These are phyloP conservation scores for Pseudopithomyces chartarum DNA, from an alignment of 2,329 filamentous ascomycete genomes.

Conservation along the genomic window DNA sequence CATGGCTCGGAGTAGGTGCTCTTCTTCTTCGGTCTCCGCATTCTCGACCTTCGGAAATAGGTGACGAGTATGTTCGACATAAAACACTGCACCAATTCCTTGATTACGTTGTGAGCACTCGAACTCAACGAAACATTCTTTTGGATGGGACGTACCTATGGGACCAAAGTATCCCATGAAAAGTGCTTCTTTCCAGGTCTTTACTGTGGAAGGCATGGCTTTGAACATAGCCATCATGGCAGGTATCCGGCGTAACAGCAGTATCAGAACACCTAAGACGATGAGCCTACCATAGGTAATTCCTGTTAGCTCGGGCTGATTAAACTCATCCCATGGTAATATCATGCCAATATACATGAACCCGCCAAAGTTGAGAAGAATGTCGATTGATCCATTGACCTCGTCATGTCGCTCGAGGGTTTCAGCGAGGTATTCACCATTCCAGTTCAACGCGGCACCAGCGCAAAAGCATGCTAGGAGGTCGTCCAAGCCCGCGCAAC, in stretches of 20 bases:
- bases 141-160: constrained; percentile 32
- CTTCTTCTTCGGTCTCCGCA: constrained; percentile 48
- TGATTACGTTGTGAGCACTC: neutral
- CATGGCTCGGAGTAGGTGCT: constrained; percentile 48
- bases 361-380: constrained; percentile 63
- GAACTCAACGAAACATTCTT: neutral
- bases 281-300: constrained; percentile 58
- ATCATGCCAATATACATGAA: constrained; percentile 65
- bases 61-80: constrained; percentile 52
- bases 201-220: constrained; percentile 58
- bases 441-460: constrained; percentile 66
- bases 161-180: constrained; percentile 64
- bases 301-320: constrained; percentile 58
- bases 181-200: constrained; percentile 62
- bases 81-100: constrained; percentile 53
- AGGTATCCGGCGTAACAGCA: constrained; percentile 63
- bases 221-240: constrained; percentile 61
- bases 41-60: constrained; percentile 49
- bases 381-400: constrained; percentile 63
- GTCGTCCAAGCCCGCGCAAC: constrained; percentile 63
- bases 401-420: constrained; percentile 63
- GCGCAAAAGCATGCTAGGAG: constrained; percentile 66
- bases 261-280: constrained; percentile 57
- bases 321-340: constrained; percentile 62
- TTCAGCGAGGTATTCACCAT: constrained; percentile 63